phyloP scores from a whole-genome alignment of 2,329 filamentous ascomycete genomes.

The Scytalidium lignicola region DNA sequence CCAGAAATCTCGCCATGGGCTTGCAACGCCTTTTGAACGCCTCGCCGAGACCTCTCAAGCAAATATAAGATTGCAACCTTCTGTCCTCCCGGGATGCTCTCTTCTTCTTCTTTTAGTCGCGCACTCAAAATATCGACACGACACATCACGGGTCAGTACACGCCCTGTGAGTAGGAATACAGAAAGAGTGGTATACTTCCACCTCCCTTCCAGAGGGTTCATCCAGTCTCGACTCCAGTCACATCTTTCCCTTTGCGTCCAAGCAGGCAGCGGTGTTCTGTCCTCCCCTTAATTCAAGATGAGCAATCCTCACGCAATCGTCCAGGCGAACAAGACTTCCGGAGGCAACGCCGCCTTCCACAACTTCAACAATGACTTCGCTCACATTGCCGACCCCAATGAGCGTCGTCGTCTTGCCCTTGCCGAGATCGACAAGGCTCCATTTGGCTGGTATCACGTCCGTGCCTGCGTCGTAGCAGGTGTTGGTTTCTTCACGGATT shows the following conservation, averaged over 20 bases:
- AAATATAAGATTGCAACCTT: not conserved
- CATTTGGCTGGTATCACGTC: slow-evolving; percentile 81
- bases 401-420: slow-evolving; percentile 75
- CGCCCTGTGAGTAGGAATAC: too few relatives aligned
- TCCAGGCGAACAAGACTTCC: slow-evolving; percentile 36
- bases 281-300: not conserved
- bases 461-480: slow-evolving; percentile 73
- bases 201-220: too few relatives aligned
- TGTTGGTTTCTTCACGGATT: slow-evolving; percentile 85
- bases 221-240: not conserved
- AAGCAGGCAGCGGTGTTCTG: not conserved
- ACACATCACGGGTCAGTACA: too few relatives aligned
- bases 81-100: too few relatives aligned
- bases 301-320: not conserved
- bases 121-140: too few relatives aligned
- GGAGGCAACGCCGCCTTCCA: slow-evolving; percentile 68
- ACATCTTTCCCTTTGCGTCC: not conserved
- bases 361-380: slow-evolving; percentile 74
- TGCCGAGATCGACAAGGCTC: slow-evolving; percentile 75
- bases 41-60: not conserved
- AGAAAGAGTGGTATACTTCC: too few relatives aligned
- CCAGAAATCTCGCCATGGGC: not conserved
- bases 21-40: too few relatives aligned
- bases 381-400: slow-evolving; percentile 62
- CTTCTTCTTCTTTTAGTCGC: too few relatives aligned